Evolutionary conservation across 225 moss, liverwort and hornwort genomes (phyloP).

Genomic region (Polytrichum formosum): DNA sequence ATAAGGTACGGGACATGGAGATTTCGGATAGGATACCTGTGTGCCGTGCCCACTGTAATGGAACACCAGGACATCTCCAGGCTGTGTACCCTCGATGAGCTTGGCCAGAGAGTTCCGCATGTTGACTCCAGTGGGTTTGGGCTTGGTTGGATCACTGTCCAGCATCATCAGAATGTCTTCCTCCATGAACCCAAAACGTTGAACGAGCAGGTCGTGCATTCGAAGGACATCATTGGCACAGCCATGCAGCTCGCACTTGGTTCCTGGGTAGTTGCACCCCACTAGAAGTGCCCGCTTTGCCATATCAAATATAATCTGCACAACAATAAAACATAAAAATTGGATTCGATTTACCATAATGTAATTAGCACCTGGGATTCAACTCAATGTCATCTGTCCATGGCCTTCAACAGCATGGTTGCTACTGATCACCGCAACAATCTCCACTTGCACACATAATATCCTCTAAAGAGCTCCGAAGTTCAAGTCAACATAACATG

Average conservation of each 20-base stretch:
- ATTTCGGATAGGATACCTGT: slow-evolving; percentile 27
- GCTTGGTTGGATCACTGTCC: slow-evolving; percentile 46
- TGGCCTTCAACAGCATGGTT: too few species aligned
- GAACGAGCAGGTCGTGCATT: slow-evolving; percentile 41
- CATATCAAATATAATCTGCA: slow-evolving; percentile 21
- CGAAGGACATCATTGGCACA: slow-evolving; percentile 72
- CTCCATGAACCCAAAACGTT: slow-evolving; percentile 57
- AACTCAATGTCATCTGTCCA: too few species aligned
- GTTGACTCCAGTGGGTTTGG: slow-evolving; percentile 75
- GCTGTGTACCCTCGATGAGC: slow-evolving; percentile 51
- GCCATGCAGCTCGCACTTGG: slow-evolving; percentile 57
- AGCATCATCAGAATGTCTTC: slow-evolving; percentile 58
- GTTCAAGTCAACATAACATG: too few species aligned
- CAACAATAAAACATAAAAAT: too few species aligned
- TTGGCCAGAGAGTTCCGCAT: slow-evolving; percentile 62
- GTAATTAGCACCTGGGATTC: too few species aligned
- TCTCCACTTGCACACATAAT: too few species aligned
- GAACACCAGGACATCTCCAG: slow-evolving; percentile 67
- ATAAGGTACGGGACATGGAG: background rate
- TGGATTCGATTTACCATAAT: too few species aligned
- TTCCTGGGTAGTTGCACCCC: slow-evolving; percentile 84
- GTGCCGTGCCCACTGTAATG: slow-evolving; percentile 96
- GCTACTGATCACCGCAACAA: too few species aligned
- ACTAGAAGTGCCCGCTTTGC: slow-evolving; percentile 72
- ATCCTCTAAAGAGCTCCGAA: too few species aligned